A percentile compares a stretch with the other conserved stretches of the same genome.
These are phyloP conservation scores for Cicer arietinum DNA, from an alignment of 306 rosid species.

Conservation along the genomic window DNA sequence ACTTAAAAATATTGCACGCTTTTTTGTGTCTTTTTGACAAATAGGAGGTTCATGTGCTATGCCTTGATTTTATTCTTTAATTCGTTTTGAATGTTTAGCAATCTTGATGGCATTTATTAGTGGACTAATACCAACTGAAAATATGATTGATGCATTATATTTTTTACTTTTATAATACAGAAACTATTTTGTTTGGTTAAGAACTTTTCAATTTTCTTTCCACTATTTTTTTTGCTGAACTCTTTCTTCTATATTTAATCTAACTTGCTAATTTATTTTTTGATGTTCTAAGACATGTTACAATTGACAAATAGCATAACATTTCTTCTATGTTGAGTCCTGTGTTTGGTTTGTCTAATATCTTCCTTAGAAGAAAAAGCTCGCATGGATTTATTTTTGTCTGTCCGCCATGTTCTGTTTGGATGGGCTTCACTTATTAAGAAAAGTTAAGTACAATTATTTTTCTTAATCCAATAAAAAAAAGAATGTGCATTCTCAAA, in stretches of 20 bases:
- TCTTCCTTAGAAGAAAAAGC: slow-evolving; percentile 8
- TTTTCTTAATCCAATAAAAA: neutral
- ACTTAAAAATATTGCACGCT: neutral
- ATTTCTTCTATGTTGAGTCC: neutral
- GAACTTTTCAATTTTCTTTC: slow-evolving; percentile 23
- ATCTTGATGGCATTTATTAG: slow-evolving; percentile 5
- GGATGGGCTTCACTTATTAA: neutral
- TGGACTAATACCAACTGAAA: slow-evolving; percentile 5
- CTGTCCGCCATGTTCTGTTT: slow-evolving; percentile 3
- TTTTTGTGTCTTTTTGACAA: neutral
- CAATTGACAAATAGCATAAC: neutral
- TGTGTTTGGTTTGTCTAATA: slow-evolving; percentile 2
- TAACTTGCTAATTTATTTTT: neutral
- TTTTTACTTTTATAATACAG: neutral
- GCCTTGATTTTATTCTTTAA: neutral
- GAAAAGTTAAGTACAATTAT: neutral
- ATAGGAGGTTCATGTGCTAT: slow-evolving; percentile 11
- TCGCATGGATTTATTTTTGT: slow-evolving; percentile 1
- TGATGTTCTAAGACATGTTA: neutral
- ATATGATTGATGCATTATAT: neutral
- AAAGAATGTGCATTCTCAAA: neutral
- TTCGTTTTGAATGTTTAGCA: neutral
- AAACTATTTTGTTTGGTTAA: neutral
- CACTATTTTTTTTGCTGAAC: neutral
- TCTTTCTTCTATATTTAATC: slow-evolving; percentile 19